A percentile compares a stretch with the other conserved stretches of the same genome.
Evolutionary conservation across 371 early-diverging fungal species (phyloP).

Genomic region (Lichtheimia corymbifera): DNA sequence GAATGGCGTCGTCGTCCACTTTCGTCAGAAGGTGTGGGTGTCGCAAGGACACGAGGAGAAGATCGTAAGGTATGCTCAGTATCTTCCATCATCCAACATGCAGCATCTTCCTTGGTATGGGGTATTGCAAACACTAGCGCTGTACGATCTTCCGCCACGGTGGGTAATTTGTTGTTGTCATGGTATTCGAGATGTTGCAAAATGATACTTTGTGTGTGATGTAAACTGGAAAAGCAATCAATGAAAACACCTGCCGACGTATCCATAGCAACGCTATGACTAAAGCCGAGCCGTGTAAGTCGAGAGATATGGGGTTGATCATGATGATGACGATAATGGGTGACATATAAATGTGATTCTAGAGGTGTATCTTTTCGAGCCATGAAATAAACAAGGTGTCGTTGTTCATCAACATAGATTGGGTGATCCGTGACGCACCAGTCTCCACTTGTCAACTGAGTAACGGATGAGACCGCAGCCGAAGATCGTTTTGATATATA

Average conservation of each 20-base stretch:
- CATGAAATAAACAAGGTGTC: slow-evolving; percentile 68
- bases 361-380: slow-evolving; percentile 69
- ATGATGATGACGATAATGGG: slow-evolving; percentile 27
- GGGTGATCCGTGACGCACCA: slow-evolving; percentile 66
- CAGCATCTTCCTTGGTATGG: too few species aligned
- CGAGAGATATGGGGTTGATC: slow-evolving; percentile 29
- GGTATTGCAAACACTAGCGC: too few species aligned
- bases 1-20: not conserved
- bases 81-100: too few species aligned
- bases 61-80: too few species aligned
- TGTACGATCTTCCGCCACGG: slow-evolving; percentile 1
- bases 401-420: slow-evolving; percentile 61
- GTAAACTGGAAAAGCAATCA: slow-evolving; percentile 57
- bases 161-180: not conserved
- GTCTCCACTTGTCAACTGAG: slow-evolving; percentile 45
- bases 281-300: slow-evolving; percentile 59
- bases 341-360: slow-evolving; percentile 71
- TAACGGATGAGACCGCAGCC: slow-evolving; percentile 8
- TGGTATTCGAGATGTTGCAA: slow-evolving; percentile 25
- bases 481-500: slow-evolving; percentile 15
- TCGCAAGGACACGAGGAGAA: not conserved
- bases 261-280: slow-evolving; percentile 56
- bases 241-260: slow-evolving; percentile 47
- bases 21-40: not conserved
- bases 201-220: slow-evolving; percentile 30